These are phyloP conservation scores for Passiflora organensis DNA, from an alignment of 345 rosid genomes.

Conservation along the genomic window DNA sequence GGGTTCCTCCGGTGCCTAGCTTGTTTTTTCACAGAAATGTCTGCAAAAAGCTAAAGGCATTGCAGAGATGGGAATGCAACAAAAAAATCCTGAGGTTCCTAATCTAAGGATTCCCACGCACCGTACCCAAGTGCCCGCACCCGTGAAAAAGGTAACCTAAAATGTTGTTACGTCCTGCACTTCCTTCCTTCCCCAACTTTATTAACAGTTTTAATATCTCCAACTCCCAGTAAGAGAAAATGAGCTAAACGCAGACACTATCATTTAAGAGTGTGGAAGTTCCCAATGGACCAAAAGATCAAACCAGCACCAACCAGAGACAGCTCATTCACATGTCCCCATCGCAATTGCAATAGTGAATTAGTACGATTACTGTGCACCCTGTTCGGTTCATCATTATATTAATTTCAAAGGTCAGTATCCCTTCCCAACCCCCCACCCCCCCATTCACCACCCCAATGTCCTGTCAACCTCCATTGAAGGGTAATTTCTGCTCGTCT, in stretches of 20 bases:
- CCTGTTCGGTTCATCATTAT: background rate
- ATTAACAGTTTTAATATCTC: too few species aligned
- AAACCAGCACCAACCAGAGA: slow-evolving; percentile 19
- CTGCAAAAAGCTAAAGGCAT: background rate
- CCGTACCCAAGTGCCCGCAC: background rate
- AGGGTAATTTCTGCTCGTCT: background rate
- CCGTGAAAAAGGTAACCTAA: too few species aligned
- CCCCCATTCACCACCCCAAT: slow-evolving; percentile 1
- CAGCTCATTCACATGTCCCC: slow-evolving; percentile 1
- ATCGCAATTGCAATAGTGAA: background rate
- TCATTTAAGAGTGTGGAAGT: background rate
- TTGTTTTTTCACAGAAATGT: background rate
- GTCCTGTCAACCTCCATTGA: background rate
- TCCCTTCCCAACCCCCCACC: background rate
- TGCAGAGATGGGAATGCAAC: background rate
- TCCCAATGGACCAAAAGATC: background rate
- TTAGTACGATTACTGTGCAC: slow-evolving; percentile 9
- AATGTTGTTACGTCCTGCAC: too few species aligned
- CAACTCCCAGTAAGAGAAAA: too few species aligned
- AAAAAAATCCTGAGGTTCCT: background rate
- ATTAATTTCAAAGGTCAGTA: background rate
- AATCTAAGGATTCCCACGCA: too few species aligned
- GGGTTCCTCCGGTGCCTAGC: slow-evolving; percentile 17
- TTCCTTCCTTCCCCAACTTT: too few species aligned
- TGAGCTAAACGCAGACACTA: background rate